Percentiles rank a stretch among this genome's conserved stretches.
These are phyloP conservation scores for Hanseniaspora mollemarum DNA, from an alignment of 805 yeast genomes.

Conservation along the genomic window DNA sequence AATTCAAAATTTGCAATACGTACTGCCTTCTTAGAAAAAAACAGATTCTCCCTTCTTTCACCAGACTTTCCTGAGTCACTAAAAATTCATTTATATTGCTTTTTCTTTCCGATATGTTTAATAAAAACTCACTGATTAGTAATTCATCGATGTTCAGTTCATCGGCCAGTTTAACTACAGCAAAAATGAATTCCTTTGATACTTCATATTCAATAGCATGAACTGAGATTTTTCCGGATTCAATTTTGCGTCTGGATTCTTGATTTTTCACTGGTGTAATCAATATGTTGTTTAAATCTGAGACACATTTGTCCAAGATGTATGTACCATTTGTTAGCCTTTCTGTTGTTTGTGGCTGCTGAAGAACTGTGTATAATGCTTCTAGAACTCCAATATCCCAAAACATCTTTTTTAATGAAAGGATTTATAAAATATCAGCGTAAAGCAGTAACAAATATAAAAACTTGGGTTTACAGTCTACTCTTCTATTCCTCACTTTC, in stretches of 20 bases:
- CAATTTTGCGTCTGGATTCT: slow-evolving; percentile 37
- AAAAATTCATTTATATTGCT: slow-evolving; percentile 20
- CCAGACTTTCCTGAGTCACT: slow-evolving; percentile 25
- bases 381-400: slow-evolving; percentile 37
- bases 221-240: slow-evolving; percentile 38
- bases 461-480: too few species aligned
- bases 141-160: slow-evolving; percentile 68
- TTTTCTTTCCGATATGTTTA: slow-evolving; percentile 23
- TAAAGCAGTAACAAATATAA: too few species aligned
- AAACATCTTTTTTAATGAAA: too few species aligned
- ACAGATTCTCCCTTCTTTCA: slow-evolving; percentile 55
- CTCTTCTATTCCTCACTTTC: too few species aligned
- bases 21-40: slow-evolving; percentile 61
- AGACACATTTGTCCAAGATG: slow-evolving; percentile 29
- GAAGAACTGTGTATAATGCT: slow-evolving; percentile 31
- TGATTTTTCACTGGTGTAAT: slow-evolving; percentile 30
- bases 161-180: slow-evolving; percentile 48
- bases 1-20: slow-evolving; percentile 52
- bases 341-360: background rate
- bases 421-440: too few species aligned
- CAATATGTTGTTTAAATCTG: slow-evolving; percentile 36
- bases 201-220: slow-evolving; percentile 49
- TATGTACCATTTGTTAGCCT: slow-evolving; percentile 18
- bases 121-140: slow-evolving; percentile 57
- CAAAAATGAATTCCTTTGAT: slow-evolving; percentile 53